Conservation (phyloP, 169 alveolate species). For the Cystoisospora suis region DNA sequence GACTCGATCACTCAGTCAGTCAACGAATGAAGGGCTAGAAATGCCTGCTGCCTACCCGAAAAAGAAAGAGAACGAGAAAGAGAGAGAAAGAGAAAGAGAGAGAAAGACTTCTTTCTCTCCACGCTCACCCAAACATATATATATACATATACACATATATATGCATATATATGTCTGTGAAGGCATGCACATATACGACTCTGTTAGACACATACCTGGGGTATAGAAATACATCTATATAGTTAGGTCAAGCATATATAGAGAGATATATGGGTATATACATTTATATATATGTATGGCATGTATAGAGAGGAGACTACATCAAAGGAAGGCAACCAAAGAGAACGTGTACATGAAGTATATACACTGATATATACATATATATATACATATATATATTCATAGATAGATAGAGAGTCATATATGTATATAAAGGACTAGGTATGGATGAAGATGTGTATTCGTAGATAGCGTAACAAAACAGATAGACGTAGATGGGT, state of each 20-base stretch:
- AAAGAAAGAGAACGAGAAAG: background rate
- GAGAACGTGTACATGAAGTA: too few relatives aligned
- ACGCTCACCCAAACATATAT: background rate
- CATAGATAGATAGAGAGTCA: background rate
- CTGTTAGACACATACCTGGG: too few relatives aligned
- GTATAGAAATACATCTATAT: too few relatives aligned
- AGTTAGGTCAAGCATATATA: too few relatives aligned
- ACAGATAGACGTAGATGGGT: background rate
- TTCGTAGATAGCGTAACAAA: background rate
- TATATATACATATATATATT: too few relatives aligned
- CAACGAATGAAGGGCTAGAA: background rate
- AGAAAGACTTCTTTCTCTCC: background rate
- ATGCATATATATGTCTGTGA: background rate
- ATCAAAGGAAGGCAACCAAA: too few relatives aligned
- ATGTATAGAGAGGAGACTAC: too few relatives aligned
- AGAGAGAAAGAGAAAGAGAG: background rate
- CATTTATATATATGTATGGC: too few relatives aligned
- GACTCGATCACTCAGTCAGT: background rate
- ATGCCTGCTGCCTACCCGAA: background rate
- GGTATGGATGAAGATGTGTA: background rate
- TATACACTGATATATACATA: background rate
- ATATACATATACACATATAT: background rate
- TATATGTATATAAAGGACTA: background rate
- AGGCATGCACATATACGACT: conserved; percentile 19
- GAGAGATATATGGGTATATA: too few relatives aligned